Conservation (phyloP, 345 rosid genomes). For the Hibiscus tridactylites region DNA sequence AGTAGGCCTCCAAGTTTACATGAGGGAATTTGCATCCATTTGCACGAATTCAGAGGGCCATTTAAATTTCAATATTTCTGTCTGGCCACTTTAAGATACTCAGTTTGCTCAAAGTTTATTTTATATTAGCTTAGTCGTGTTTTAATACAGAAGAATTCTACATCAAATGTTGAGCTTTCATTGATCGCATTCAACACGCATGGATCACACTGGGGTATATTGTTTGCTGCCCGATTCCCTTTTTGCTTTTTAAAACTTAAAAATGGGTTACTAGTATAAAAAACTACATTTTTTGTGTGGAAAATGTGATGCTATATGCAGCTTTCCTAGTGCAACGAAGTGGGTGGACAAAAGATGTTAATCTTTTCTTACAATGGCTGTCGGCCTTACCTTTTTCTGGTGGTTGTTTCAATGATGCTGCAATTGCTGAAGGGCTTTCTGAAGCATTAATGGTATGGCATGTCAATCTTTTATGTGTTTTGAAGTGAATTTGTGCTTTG, state of each 20-base stretch:
- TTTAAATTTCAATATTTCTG: neutral
- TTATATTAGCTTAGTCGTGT: neutral
- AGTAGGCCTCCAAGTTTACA: neutral
- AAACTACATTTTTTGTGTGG: neutral
- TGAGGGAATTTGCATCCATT: neutral
- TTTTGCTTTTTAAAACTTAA: neutral
- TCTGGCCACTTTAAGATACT: neutral
- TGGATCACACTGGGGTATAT: conserved; percentile 65
- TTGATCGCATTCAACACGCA: conserved; percentile 74
- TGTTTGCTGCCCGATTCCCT: neutral
- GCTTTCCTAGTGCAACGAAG: conserved; percentile 88
- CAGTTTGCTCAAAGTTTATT: conserved; percentile 9
- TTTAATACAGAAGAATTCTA: conserved; percentile 50
- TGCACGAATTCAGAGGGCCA: neutral
- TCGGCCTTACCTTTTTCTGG: conserved; percentile 69
- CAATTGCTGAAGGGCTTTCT: conserved; percentile 95
- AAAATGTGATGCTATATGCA: conserved; percentile 14
- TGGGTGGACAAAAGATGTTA: conserved; percentile 93
- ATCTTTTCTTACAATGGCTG: conserved; percentile 73
- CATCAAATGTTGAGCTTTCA: conserved; percentile 55
- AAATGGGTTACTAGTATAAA: conserved; percentile 1
- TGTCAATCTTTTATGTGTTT: conserved; percentile 6
- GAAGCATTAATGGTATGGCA: conserved; percentile 81
- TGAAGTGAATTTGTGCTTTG: neutral
- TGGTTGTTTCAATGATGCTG: conserved; percentile 91